These are phyloP conservation scores for Plectosphaerella sp. DNA, from an alignment of 2,329 filamentous ascomycete species.

Conservation along the genomic window DNA sequence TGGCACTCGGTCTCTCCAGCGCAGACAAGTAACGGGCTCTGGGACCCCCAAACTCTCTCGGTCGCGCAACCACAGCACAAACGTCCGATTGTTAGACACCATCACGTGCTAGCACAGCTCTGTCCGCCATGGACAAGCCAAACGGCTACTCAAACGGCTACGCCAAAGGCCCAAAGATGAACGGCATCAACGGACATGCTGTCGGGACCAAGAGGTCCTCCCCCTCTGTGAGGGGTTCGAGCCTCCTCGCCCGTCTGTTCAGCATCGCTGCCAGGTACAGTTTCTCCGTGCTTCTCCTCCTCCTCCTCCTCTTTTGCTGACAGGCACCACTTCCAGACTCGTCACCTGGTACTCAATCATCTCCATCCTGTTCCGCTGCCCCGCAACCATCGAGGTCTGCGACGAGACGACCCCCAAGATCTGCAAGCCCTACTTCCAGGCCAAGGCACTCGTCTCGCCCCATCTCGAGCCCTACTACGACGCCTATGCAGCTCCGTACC, in stretches of 20 bases:
- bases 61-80: too few relatives aligned
- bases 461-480: constrained; percentile 84
- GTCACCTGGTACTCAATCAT: constrained; percentile 82
- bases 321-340: constrained; percentile 46
- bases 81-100: too few relatives aligned
- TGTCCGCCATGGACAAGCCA: constrained; percentile 29
- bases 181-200: constrained; percentile 29
- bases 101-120: background rate
- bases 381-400: constrained; percentile 62
- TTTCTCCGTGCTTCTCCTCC: background rate
- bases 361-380: constrained; percentile 79
- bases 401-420: constrained; percentile 67
- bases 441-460: constrained; percentile 61
- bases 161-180: constrained; percentile 17
- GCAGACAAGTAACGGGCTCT: too few relatives aligned
- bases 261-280: constrained; percentile 51
- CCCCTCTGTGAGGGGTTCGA: constrained; percentile 15
- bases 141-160: constrained; percentile 33
- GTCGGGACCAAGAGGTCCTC: constrained; percentile 24
- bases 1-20: too few relatives aligned
- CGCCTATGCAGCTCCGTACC: constrained; percentile 76
- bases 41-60: too few relatives aligned
- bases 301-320: background rate
- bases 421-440: constrained; percentile 76
- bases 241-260: constrained; percentile 35